phyloP scores from a whole-genome alignment of 2,329 filamentous ascomycete species.

The Hymenoscyphus repandus region DNA sequence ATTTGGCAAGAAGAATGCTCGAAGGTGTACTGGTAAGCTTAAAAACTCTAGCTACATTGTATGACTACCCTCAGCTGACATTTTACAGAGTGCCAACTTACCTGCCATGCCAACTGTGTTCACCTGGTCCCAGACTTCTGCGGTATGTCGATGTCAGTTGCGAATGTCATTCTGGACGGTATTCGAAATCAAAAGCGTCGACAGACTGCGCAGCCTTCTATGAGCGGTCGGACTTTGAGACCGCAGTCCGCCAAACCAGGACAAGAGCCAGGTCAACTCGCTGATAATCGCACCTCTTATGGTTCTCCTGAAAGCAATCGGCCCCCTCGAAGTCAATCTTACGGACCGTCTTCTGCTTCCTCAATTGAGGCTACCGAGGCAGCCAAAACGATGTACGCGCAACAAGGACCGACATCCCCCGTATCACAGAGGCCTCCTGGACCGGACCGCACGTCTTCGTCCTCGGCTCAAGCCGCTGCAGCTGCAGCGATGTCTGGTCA shows the following conservation, averaged over 20 bases:
- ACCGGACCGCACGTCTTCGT: slow-evolving; percentile 47
- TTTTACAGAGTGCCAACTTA: slow-evolving; percentile 74
- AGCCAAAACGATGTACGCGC: slow-evolving; percentile 57
- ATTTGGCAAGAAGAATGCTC: slow-evolving; percentile 89
- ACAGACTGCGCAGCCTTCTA: slow-evolving; percentile 37
- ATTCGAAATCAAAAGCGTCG: slow-evolving; percentile 72
- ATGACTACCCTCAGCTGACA: slow-evolving; percentile 27
- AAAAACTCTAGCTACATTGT: background rate
- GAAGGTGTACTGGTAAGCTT: slow-evolving; percentile 76
- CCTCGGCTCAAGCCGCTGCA: slow-evolving; percentile 50
- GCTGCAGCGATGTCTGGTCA: slow-evolving; percentile 53
- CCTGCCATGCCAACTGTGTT: slow-evolving; percentile 84
- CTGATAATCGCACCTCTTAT: slow-evolving; percentile 26
- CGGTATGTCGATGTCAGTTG: slow-evolving; percentile 97
- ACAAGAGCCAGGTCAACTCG: slow-evolving; percentile 9
- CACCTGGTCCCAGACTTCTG: slow-evolving; percentile 98
- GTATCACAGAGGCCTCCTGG: slow-evolving; percentile 40
- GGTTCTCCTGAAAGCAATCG: slow-evolving; percentile 24
- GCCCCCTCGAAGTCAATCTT: slow-evolving; percentile 31
- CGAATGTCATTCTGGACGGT: slow-evolving; percentile 87
- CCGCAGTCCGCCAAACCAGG: slow-evolving; percentile 22
- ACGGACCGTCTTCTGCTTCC: slow-evolving; percentile 34
- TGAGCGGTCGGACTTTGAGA: slow-evolving; percentile 26
- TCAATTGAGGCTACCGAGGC: slow-evolving; percentile 55
- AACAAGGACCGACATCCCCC: slow-evolving; percentile 11